phyloP scores from a whole-genome alignment of 2,329 filamentous ascomycete genomes.

The Aureobasidium melanogenum region DNA sequence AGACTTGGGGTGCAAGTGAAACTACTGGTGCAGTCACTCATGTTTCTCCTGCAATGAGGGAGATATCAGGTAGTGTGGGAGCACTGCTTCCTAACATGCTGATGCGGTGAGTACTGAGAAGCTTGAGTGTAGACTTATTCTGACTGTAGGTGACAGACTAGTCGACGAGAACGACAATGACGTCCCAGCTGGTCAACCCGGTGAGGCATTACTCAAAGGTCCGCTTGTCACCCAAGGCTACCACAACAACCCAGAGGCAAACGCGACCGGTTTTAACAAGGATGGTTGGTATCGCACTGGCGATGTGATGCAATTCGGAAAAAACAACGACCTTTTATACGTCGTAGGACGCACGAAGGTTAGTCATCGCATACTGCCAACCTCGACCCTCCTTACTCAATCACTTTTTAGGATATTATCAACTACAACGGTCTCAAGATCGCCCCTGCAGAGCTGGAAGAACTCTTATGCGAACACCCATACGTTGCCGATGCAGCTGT shows the following conservation, averaged over 20 bases:
- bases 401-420: neutral
- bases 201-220: conserved; percentile 35
- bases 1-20: conserved; percentile 53
- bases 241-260: conserved; percentile 23
- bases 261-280: conserved; percentile 15
- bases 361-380: conserved; percentile 30
- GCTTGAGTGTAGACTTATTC: too few species aligned
- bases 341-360: conserved; percentile 28
- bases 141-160: conserved; percentile 19
- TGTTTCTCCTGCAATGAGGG: neutral
- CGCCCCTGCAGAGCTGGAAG: conserved; percentile 26
- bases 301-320: conserved; percentile 29
- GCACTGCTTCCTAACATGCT: conserved; percentile 29
- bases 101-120: neutral
- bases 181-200: conserved; percentile 30
- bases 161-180: conserved; percentile 36
- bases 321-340: conserved; percentile 14
- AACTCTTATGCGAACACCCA: conserved; percentile 18
- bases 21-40: conserved; percentile 41
- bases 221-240: conserved; percentile 33
- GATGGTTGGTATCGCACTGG: conserved; percentile 25
- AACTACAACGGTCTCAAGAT: conserved; percentile 24
- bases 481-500: conserved; percentile 23
- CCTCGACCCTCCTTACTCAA: neutral
- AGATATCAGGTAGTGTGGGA: conserved; percentile 29